Evolutionary conservation across 768 basidiomycete species (phyloP), one percentile per base, ranked within the genome.

Genomic region (Chlorophyllum brunneum): DNA sequence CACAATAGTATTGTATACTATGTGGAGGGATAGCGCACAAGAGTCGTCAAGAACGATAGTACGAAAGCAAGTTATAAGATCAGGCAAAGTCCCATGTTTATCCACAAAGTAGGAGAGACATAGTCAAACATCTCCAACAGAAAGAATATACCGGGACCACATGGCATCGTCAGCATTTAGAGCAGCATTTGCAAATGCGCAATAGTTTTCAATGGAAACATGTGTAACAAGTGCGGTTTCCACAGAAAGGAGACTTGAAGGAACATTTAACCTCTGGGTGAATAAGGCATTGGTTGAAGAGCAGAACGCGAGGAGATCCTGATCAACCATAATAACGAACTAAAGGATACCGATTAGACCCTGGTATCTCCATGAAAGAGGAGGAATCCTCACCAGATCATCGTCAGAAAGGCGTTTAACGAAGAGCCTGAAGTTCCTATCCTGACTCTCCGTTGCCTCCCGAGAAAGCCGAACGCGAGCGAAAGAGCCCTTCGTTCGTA

Each of bases 321-420:
- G 58, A 6, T 78, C 79, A 20, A 73, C 73, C 57, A 80, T 73
- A 5, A 77, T 73, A 26, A 86, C 69, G 61, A 85, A 86, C 86
- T 88, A 55, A 6, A 45, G 26, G 40, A 38, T 40, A 44, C 31
- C 18, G 20, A 16, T 52, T 31, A 37, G 31, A 40, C 30, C 37
- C 5, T 13, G 9, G 11, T 40, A 7, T 22, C 40, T 5, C 55
- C 9, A 29, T 18, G 33, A 24, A 36, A 13, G 26, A 38, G 34
- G 18, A 42, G 9, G 5, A 30, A 22, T 18, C 61, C 78, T 44
- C 60, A 86, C 86, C 63, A 85, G 65, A 44, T 80, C 79, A 10
- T 79, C 80, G 5, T 68, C 61, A 54, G 72, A 61, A 36, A 88
- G 70, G 13, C 80, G 76, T n/a, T 67, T 61, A 9, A 66, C 56